Evolutionary conservation across 306 rosid genomes (phyloP).

Genomic region (Vigna reflexopilosa): DNA sequence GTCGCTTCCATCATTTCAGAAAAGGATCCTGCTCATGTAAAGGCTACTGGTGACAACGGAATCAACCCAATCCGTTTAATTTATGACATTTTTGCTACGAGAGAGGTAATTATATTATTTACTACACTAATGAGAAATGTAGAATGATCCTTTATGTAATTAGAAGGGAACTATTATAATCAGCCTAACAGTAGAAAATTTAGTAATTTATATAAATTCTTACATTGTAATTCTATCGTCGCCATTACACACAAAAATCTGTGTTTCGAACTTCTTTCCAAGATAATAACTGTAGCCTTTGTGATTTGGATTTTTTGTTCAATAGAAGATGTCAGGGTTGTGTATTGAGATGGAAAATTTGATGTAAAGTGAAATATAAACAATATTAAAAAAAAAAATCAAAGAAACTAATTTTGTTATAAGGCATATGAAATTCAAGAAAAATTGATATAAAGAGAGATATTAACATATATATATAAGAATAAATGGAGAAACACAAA

Average conservation of each 20-base stretch:
- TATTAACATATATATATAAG: no score
- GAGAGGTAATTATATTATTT: slow-evolving; percentile 32
- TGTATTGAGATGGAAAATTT: no score
- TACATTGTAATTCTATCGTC: no score
- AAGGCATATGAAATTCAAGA: no score
- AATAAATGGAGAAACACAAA: no score
- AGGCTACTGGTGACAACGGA: slow-evolving; percentile 73
- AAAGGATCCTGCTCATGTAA: slow-evolving; percentile 81
- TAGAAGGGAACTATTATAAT: neutral
- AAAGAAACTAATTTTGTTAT: no score
- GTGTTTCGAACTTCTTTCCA: neutral
- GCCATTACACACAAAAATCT: neutral
- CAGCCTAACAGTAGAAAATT: neutral
- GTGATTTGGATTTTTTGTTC: no score
- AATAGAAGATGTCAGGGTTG: no score
- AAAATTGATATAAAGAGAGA: no score
- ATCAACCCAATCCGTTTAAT: slow-evolving; percentile 28
- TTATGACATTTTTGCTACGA: slow-evolving; percentile 7
- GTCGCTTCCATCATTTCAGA: slow-evolving; percentile 91
- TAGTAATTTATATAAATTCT: neutral
- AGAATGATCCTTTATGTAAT: neutral
- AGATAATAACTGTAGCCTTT: neutral
- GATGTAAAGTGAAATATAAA: no score
- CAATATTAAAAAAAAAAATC: no score
- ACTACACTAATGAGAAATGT: neutral